Evolutionary conservation across 805 yeast genomes (phyloP).

Genomic region (Yamadazyma paraphyllophila): DNA sequence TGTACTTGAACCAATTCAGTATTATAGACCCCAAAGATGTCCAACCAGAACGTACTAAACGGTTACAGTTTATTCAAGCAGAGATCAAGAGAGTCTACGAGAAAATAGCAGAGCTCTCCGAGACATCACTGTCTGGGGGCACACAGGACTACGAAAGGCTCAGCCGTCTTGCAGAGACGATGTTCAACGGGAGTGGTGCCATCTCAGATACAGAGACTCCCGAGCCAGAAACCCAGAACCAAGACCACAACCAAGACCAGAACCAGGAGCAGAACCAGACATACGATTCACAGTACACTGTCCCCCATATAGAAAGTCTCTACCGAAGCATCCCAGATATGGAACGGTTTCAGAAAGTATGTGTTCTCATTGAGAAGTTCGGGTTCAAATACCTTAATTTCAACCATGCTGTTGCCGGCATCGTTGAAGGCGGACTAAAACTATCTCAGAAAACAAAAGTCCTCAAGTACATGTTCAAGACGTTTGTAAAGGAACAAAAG

Average conservation of each 20-base stretch:
- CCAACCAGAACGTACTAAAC: background rate
- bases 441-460: conserved; percentile 1
- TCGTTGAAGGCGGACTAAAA: background rate
- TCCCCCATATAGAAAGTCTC: conserved; percentile 2
- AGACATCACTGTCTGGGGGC: no score
- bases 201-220: background rate
- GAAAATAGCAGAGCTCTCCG: background rate
- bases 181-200: background rate
- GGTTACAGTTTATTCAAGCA: conserved; percentile 2
- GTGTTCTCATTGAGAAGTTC: background rate
- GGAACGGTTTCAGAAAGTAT: background rate
- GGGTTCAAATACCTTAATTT: background rate
- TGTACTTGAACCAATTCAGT: conserved; percentile 2
- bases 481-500: background rate
- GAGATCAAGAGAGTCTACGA: background rate
- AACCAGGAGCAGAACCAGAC: background rate
- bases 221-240: background rate
- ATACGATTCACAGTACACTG: background rate
- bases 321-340: background rate
- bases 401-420: background rate
- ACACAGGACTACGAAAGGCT: background rate
- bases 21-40: conserved; percentile 1
- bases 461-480: background rate
- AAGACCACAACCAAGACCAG: background rate
- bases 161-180: background rate